Evolutionary conservation across 345 rosid genomes (phyloP).

Genomic region (Aquilaria sinensis): DNA sequence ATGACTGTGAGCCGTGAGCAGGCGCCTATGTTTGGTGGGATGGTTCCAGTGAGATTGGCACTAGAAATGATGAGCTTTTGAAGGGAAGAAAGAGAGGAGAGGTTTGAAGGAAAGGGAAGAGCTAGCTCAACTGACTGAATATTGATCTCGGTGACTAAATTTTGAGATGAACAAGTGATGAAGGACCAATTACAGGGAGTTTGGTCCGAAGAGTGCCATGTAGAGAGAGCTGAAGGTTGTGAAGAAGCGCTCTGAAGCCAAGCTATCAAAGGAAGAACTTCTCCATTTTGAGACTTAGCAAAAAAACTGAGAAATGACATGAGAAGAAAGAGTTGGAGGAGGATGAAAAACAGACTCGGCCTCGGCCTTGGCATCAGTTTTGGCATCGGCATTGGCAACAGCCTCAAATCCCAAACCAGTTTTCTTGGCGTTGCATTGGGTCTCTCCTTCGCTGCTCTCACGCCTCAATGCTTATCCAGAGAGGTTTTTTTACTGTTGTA

Average conservation of each 20-base stretch:
- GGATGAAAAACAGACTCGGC: neutral
- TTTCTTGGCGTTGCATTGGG: slow-evolving; percentile 56
- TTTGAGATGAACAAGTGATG: slow-evolving; percentile 45
- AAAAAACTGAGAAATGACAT: slow-evolving; percentile 15
- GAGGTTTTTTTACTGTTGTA: slow-evolving; percentile 5
- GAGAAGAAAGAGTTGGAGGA: slow-evolving; percentile 19
- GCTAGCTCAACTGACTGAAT: slow-evolving; percentile 51
- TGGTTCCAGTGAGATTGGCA: slow-evolving; percentile 59
- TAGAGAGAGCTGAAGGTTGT: slow-evolving; percentile 34
- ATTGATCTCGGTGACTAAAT: slow-evolving; percentile 47
- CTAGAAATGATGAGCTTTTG: slow-evolving; percentile 47
- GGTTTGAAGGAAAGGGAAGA: slow-evolving; percentile 51
- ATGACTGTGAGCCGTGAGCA: slow-evolving; percentile 31
- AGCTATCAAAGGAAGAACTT: slow-evolving; percentile 36
- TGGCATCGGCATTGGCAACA: slow-evolving; percentile 49
- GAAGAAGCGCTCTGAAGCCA: slow-evolving; percentile 47
- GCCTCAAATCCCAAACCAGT: slow-evolving; percentile 59
- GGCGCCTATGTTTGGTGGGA: slow-evolving; percentile 49
- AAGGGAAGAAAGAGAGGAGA: slow-evolving; percentile 44
- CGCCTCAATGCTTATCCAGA: slow-evolving; percentile 17
- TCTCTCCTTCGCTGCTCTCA: slow-evolving; percentile 20
- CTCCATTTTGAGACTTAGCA: slow-evolving; percentile 25
- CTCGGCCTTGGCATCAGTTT: slow-evolving; percentile 25
- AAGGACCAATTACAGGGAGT: slow-evolving; percentile 66
- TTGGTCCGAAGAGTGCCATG: slow-evolving; percentile 53